These are phyloP conservation scores for Daldinia caldariorum DNA, from an alignment of 495 filamentous ascomycete species.

Conservation along the genomic window DNA sequence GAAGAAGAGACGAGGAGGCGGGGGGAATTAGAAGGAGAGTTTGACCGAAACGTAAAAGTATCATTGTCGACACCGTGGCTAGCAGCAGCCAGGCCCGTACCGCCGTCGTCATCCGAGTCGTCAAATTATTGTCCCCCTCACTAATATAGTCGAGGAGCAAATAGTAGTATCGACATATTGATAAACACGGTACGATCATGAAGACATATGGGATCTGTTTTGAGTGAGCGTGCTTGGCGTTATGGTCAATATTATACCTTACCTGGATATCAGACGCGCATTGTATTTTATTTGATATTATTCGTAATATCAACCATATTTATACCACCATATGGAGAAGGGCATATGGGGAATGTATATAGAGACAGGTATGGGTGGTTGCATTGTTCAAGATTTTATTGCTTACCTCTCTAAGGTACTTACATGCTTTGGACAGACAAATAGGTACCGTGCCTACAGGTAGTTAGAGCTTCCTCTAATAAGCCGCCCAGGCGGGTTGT, in stretches of 20 bases:
- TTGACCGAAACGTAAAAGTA: constrained; percentile 39
- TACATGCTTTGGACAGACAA: not conserved
- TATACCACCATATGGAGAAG: not conserved
- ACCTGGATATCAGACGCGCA: not conserved
- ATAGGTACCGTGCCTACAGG: too few relatives aligned
- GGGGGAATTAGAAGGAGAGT: constrained; percentile 39
- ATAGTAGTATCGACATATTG: not conserved
- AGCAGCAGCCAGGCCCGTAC: constrained; percentile 21
- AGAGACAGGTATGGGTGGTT: not conserved
- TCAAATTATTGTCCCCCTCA: constrained; percentile 32
- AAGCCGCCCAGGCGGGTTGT: not conserved
- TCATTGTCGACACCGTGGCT: constrained; percentile 33
- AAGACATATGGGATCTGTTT: not conserved
- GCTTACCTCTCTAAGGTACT: too few relatives aligned
- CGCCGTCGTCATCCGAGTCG: constrained; percentile 20
- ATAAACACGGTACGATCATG: not conserved
- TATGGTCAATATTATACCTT: not conserved
- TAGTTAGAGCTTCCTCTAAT: constrained; percentile 5
- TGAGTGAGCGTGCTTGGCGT: not conserved
- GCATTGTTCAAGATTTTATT: not conserved
- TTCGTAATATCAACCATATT: not conserved
- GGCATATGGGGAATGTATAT: not conserved
- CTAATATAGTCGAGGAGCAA: constrained; percentile 1
- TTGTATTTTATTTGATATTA: not conserved
- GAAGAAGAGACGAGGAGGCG: constrained; percentile 28